Percentiles rank a stretch among this genome's conserved stretches.
Evolutionary conservation across 495 filamentous ascomycete species (phyloP).

Genomic region (Penicillium dipodomyicola): DNA sequence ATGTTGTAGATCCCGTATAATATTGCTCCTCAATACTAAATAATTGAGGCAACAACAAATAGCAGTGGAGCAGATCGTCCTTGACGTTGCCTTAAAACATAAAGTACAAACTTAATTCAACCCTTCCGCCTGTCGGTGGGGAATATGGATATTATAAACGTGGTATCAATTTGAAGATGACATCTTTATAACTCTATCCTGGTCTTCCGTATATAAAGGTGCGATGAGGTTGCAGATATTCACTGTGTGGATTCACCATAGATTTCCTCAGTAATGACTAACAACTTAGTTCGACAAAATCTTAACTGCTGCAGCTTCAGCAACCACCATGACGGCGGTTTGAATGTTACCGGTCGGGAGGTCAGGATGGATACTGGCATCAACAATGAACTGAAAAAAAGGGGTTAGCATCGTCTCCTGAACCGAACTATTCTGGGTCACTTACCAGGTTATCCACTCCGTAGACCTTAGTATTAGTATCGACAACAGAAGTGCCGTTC

Average conservation of each 20-base stretch:
- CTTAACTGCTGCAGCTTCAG: conserved; percentile 40
- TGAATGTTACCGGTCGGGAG: conserved; percentile 46
- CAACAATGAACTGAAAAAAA: conserved; percentile 31
- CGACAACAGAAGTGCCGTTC: conserved; percentile 66
- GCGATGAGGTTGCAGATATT: not conserved
- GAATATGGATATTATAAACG: not conserved
- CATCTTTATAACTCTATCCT: no score
- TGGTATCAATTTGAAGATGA: not conserved
- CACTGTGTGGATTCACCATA: not conserved
- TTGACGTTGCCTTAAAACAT: not conserved
- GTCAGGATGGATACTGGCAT: conserved; percentile 45
- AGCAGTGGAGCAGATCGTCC: not conserved
- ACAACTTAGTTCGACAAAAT: conserved; percentile 19
- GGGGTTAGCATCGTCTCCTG: conserved; percentile 3
- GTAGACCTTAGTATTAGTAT: conserved; percentile 66
- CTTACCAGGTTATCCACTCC: conserved; percentile 64
- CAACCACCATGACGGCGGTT: conserved; percentile 44
- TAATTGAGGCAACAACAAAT: no score
- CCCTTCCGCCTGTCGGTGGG: not conserved
- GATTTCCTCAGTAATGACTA: conserved; percentile 3
- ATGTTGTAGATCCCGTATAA: not conserved
- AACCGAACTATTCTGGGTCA: not conserved
- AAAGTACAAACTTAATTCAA: not conserved
- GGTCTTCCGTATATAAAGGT: not conserved
- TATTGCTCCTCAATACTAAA: no score